These are phyloP conservation scores for Psilocybe subaeruginosa DNA, from an alignment of 768 basidiomycete species.

Conservation along the genomic window DNA sequence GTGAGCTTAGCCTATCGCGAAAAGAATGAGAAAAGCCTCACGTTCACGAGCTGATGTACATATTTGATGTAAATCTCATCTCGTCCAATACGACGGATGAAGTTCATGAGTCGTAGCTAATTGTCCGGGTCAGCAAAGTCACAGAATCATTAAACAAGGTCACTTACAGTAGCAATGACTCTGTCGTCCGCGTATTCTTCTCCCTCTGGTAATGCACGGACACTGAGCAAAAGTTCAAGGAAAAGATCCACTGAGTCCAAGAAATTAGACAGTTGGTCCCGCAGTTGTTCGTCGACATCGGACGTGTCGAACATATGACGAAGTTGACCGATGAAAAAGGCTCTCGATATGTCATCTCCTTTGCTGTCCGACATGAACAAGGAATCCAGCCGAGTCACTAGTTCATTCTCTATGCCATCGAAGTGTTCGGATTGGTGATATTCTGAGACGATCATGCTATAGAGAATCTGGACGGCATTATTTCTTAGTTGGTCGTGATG, in stretches of 20 bases:
- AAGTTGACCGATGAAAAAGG: constrained; percentile 91
- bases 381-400: constrained; percentile 88
- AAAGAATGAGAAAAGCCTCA: constrained; percentile 38
- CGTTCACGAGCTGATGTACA: constrained; percentile 92
- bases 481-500: constrained; percentile 92
- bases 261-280: constrained; percentile 78
- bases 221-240: constrained; percentile 85
- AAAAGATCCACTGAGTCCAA: constrained; percentile 91
- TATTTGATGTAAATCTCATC: constrained; percentile 97
- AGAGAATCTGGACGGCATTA: constrained; percentile 90
- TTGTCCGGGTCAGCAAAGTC: constrained; percentile 13
- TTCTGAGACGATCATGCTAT: constrained; percentile 94
- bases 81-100: constrained; percentile 88
- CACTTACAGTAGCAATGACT: constrained; percentile 81
- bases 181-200: constrained; percentile 95
- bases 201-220: constrained; percentile 88
- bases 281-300: constrained; percentile 78
- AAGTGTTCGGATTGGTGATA: constrained; percentile 86
- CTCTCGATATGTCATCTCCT: constrained; percentile 87
- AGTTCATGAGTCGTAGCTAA: constrained; percentile 89
- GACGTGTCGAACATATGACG: constrained; percentile 87
- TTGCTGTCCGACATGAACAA: constrained; percentile 94
- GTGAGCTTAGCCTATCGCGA: neutral
- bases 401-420: constrained; percentile 87
- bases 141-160: constrained; percentile 8